Percentiles rank a stretch among this genome's conserved stretches.
Evolutionary conservation across 1,284 basidiomycete species (phyloP).

Genomic region (Limonomyces culmigenus): DNA sequence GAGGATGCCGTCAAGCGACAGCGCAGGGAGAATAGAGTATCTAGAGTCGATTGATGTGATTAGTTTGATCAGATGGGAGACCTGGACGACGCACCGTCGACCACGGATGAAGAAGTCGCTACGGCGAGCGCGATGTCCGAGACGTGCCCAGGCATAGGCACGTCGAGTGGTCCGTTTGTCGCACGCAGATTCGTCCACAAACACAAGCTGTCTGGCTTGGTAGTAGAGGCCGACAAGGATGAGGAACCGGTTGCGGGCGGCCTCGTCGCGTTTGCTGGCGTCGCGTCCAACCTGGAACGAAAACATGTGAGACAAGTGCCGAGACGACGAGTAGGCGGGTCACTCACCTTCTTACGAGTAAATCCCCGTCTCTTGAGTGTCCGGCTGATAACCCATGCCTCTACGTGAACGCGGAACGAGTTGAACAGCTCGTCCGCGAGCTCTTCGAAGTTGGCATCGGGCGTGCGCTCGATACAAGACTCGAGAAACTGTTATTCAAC

Average conservation of each 20-base stretch:
- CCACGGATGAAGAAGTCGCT: slow-evolving; percentile 17
- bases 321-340: no score
- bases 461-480: no score
- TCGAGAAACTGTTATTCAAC: no score
- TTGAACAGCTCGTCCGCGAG: no score
- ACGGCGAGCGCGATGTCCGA: slow-evolving; percentile 10
- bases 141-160: slow-evolving; percentile 13
- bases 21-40: slow-evolving; percentile 14
- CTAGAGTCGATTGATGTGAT: no score
- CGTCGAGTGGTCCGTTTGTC: slow-evolving; percentile 12
- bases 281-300: slow-evolving; percentile 12
- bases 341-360: no score
- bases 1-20: slow-evolving; percentile 15
- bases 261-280: slow-evolving; percentile 11
- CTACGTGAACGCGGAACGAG: no score
- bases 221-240: slow-evolving; percentile 10
- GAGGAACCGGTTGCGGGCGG: slow-evolving; percentile 8
- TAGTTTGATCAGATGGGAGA: no score
- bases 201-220: slow-evolving; percentile 15
- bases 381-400: no score
- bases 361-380: no score
- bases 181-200: slow-evolving; percentile 17
- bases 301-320: no score
- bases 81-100: slow-evolving; percentile 14
- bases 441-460: no score